These are phyloP conservation scores for Aethionema arabicum DNA, from an alignment of 345 rosid species.

Conservation along the genomic window DNA sequence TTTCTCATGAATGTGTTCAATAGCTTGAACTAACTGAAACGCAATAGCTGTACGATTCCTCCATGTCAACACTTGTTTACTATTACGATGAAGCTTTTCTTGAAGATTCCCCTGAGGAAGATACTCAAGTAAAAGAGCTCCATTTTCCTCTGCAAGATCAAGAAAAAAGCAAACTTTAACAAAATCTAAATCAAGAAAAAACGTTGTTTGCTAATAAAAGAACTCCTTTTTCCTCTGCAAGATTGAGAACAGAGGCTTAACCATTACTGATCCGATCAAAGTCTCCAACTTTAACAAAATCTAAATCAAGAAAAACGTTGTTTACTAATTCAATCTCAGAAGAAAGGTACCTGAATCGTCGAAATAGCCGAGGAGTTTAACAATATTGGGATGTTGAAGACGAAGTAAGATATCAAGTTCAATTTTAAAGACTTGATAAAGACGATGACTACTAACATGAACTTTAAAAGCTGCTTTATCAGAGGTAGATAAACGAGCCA, in stretches of 20 bases:
- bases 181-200: background rate
- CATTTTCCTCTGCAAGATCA: constrained; percentile 46
- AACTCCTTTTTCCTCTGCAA: no score
- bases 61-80: constrained; percentile 57
- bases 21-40: constrained; percentile 64
- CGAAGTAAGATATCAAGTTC: constrained; percentile 72
- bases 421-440: constrained; percentile 56
- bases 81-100: constrained; percentile 49
- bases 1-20: constrained; percentile 69
- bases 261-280: constrained; percentile 16
- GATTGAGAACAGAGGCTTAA: no score
- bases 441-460: constrained; percentile 59
- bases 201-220: constrained; percentile 36
- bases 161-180: background rate
- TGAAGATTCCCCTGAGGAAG: constrained; percentile 67
- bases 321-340: constrained; percentile 45
- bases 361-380: constrained; percentile 73
- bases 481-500: constrained; percentile 49
- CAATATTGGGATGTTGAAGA: constrained; percentile 66
- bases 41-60: constrained; percentile 53
- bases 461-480: constrained; percentile 62
- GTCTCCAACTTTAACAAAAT: background rate
- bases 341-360: constrained; percentile 54
- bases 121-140: constrained; percentile 71
- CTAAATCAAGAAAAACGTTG: constrained; percentile 30